Base-by-base conservation (phyloP, 192 early-diverging fungal genomes). In the Kickxella alabastrina region DNA sequence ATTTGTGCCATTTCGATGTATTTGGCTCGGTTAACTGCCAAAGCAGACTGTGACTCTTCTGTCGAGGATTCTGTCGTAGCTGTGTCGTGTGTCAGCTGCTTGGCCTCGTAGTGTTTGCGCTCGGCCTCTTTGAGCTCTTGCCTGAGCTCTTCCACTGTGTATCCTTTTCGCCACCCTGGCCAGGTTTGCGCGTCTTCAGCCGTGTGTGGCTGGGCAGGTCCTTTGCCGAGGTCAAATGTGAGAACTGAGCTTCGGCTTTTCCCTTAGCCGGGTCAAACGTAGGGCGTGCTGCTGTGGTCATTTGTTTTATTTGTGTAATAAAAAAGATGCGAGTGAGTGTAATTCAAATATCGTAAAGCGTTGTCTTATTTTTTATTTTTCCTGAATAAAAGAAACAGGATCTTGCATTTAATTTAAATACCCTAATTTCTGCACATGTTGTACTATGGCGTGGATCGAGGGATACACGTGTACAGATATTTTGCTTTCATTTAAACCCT, bases 221-320 rank as follows among this genome's bases (percentile, higher is more conserved):
- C 42, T 84, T 80, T 24, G 83, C 74, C 22, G 83, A 82, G 23
- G 80, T 80, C 56, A 82, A 77, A 22, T 82, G 79, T 22, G 84
- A 83, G 19, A 86, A 73, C 35, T 78, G 82, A 44, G 79, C 69
- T 28, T 65, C 75, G 17, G 77, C 83, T 43, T 83, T 80, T 47
- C 87, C 87, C 58, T 82, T 78, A 41, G 87, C 87, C 15, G 85
- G 83, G 68, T 88, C 84, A 68, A 87, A 87, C 26, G 88, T 88
- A 8, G 88, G 87, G 25, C 87, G 75, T 25, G 78, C 83, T n/a
- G 83, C 83, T 0, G 82, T 83, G 22, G 83, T 83, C 83, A 77
- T 81, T 22, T n/a, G n/a, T n/a, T n/a, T n/a, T n/a, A n/a, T n/a
- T n/a, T n/a, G n/a, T n/a, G n/a, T n/a, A n/a, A n/a, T n/a, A n/a